Evolutionary conservation across 768 basidiomycete genomes (phyloP), one percentile per base, ranked within the genome.

Genomic region (Rhodocollybia butyracea): DNA sequence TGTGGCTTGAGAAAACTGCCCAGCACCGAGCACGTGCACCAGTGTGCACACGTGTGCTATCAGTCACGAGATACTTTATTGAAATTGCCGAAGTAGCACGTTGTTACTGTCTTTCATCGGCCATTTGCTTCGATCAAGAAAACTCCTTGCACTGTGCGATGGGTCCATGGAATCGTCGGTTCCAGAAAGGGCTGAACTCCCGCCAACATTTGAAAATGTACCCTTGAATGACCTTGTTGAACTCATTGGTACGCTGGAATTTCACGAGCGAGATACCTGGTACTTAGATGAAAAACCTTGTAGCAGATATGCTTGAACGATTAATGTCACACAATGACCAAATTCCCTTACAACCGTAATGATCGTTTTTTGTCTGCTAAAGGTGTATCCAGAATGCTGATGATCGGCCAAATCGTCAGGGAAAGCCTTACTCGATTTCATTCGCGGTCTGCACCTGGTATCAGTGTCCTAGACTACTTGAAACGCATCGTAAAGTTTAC

Each of bases 391-490:
- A 32, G 11, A 39, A 41, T 29, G 46, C 58, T 47, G 54, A 58
- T 38, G 51, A 38, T 60, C 54, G 51, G 55, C 64, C 55, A n/a
- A 63, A 59, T 56, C 51, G 48, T 41, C 67, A 94, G 91, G 30
- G 89, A 92, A 76, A 85, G 87, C 60, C 80, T 99, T 59, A 98
- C 97, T 43, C 88, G 95, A 53, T 99, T 99, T 69, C 97, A 99
- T 73, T 98, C 95, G 30, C 84, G 95, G 61, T 84, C 94, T 8
- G 82, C 94, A 5, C 96, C 97, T 41, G 79, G 75, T 57, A 98
- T 98, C 70, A 81, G 79, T 59, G 85, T 98, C 46, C 76, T 92
- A 59, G 97, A 98, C 68, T 99, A 99, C 73, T 80, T 98, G 56
- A 82, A 86, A 62, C 90, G 97, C 52, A 96, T 99, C 64, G 89